phyloP scores from a whole-genome alignment of 2,329 filamentous ascomycete species.

The Talaromyces sp. region DNA sequence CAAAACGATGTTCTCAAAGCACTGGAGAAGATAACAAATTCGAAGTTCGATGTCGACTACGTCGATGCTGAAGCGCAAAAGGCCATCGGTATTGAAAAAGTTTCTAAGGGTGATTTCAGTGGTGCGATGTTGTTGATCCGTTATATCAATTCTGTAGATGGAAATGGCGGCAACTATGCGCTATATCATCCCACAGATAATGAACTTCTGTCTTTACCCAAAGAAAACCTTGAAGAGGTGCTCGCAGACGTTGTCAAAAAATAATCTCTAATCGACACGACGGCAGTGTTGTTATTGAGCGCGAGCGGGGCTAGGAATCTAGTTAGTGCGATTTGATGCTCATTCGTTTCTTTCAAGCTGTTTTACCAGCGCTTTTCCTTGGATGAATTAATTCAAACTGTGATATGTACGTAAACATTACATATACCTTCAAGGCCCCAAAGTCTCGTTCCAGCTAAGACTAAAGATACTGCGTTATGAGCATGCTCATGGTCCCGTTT shows the following conservation, averaged over 20 bases:
- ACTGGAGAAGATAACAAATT: not conserved
- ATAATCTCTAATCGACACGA: not conserved
- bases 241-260: not conserved
- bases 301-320: not conserved
- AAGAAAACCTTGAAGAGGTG: not conserved
- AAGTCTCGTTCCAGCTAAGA: not conserved
- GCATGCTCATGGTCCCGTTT: not conserved
- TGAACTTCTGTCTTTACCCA: slow-evolving; percentile 2
- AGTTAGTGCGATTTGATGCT: too few species aligned
- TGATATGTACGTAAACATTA: not conserved
- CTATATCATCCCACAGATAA: not conserved
- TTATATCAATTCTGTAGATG: slow-evolving; percentile 4
- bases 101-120: slow-evolving; percentile 1
- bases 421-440: not conserved
- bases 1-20: not conserved
- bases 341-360: not conserved
- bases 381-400: not conserved
- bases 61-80: slow-evolving; percentile 5
- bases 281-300: not conserved
- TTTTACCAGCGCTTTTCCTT: not conserved
- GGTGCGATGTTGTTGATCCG: slow-evolving; percentile 5
- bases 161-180: slow-evolving; percentile 7
- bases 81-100: not conserved
- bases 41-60: slow-evolving; percentile 7
- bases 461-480: not conserved